Conservation (phyloP, 768 basidiomycete genomes). For the Tricholoma sp. region DNA sequence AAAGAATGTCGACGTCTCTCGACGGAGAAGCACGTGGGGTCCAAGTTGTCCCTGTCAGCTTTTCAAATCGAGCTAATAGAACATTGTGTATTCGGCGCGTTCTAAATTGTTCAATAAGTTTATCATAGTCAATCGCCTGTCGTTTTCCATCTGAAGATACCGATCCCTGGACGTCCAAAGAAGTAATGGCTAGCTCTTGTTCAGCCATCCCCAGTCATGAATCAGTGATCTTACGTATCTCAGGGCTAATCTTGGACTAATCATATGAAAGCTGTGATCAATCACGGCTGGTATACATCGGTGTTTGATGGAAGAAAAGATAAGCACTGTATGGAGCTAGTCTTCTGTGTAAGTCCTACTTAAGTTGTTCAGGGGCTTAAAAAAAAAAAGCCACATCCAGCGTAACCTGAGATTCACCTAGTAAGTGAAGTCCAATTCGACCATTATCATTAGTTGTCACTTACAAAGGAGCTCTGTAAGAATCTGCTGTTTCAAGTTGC, state of each 20-base stretch:
- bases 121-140: conserved; percentile 94
- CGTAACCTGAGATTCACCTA: too few species aligned
- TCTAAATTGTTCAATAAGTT: conserved; percentile 90
- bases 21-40: conserved; percentile 83
- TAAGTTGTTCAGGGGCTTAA: too few species aligned
- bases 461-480: background rate
- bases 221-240: too few species aligned
- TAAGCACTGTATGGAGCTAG: too few species aligned
- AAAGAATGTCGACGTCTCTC: conserved; percentile 97
- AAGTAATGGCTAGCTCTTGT: conserved; percentile 80
- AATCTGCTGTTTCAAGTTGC: background rate
- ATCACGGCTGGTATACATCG: too few species aligned
- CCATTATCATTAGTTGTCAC: too few species aligned
- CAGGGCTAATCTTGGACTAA: too few species aligned
- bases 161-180: conserved; percentile 95
- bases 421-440: too few species aligned
- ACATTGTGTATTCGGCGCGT: conserved; percentile 75
- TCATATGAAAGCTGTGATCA: too few species aligned
- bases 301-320: too few species aligned
- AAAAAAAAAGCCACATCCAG: too few species aligned
- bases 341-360: too few species aligned
- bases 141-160: conserved; percentile 86
- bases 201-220: conserved; percentile 1
- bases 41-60: conserved; percentile 80
- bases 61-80: conserved; percentile 85